These are phyloP conservation scores for Geotrichum histeridarum DNA, from an alignment of 1,139 yeast genomes.

Conservation along the genomic window DNA sequence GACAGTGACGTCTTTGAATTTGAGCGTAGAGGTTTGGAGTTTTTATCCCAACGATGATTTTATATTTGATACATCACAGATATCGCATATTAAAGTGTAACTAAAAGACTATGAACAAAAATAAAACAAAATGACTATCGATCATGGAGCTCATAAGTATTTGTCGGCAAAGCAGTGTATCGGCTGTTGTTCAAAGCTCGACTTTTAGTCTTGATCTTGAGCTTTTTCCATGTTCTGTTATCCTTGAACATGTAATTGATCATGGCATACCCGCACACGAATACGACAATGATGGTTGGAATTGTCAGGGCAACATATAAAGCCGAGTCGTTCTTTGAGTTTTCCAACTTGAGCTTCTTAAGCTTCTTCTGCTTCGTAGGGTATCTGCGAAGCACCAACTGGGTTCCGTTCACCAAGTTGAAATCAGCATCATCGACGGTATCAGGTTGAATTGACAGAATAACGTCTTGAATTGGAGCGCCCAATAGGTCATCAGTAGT, in stretches of 20 bases:
- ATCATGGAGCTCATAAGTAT: constrained; percentile 18
- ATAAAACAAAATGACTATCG: background rate
- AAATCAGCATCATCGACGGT: constrained; percentile 58
- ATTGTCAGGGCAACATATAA: constrained; percentile 56
- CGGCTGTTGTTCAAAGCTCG: constrained; percentile 12
- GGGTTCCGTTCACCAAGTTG: constrained; percentile 45
- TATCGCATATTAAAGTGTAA: background rate
- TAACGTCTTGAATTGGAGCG: constrained; percentile 45
- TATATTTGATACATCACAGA: no score
- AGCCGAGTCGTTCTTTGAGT: constrained; percentile 46
- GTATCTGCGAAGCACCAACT: constrained; percentile 53
- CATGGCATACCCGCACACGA: constrained; percentile 32
- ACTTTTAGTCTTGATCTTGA: constrained; percentile 14
- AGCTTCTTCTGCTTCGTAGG: constrained; percentile 58
- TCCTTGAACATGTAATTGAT: constrained; percentile 17
- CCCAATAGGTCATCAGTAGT: constrained; percentile 59
- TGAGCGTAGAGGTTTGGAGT: no score
- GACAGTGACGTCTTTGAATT: no score
- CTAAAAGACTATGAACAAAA: background rate
- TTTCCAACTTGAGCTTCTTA: constrained; percentile 40
- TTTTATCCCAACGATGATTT: no score
- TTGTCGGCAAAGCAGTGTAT: constrained; percentile 19
- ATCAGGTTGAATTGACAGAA: constrained; percentile 69
- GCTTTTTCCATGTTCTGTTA: constrained; percentile 20
- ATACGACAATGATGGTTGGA: constrained; percentile 65